Conservation (phyloP, 2,329 filamentous ascomycete species). For the Penicillium sp. region DNA sequence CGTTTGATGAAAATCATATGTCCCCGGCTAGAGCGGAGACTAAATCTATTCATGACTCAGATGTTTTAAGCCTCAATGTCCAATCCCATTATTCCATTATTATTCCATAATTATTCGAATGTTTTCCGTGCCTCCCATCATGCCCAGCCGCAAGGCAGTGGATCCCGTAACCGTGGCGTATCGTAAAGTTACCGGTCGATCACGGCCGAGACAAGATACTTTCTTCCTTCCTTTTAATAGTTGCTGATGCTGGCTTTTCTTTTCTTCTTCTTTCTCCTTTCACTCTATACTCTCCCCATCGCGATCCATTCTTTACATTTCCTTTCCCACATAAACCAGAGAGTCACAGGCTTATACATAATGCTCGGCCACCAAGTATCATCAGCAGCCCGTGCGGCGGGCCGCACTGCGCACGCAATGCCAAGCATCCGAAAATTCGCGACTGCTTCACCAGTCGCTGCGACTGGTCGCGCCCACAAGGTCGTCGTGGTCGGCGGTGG, state of each 20-base stretch:
- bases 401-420: constrained; percentile 25
- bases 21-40: constrained; percentile 9
- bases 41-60: background rate
- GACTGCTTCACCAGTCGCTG: constrained; percentile 45
- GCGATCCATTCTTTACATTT: background rate
- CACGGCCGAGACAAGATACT: constrained; percentile 21
- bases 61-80: background rate
- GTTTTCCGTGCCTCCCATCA: background rate
- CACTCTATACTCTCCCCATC: background rate
- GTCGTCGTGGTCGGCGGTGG: constrained; percentile 72
- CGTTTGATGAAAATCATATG: constrained; percentile 11
- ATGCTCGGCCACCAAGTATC: constrained; percentile 39
- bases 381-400: constrained; percentile 32
- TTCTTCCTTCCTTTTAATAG: constrained; percentile 15
- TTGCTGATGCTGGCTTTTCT: background rate
- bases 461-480: constrained; percentile 59
- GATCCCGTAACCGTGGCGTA: constrained; percentile 18
- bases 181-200: constrained; percentile 25
- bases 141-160: constrained; percentile 11
- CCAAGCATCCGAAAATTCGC: constrained; percentile 30
- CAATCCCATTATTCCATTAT: background rate
- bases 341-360: constrained; percentile 7
- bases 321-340: background rate
- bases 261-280: constrained; percentile 1
- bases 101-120: too few species aligned